phyloP scores from a whole-genome alignment of 208 protist genomes.

The Trypanosoma grayi region DNA sequence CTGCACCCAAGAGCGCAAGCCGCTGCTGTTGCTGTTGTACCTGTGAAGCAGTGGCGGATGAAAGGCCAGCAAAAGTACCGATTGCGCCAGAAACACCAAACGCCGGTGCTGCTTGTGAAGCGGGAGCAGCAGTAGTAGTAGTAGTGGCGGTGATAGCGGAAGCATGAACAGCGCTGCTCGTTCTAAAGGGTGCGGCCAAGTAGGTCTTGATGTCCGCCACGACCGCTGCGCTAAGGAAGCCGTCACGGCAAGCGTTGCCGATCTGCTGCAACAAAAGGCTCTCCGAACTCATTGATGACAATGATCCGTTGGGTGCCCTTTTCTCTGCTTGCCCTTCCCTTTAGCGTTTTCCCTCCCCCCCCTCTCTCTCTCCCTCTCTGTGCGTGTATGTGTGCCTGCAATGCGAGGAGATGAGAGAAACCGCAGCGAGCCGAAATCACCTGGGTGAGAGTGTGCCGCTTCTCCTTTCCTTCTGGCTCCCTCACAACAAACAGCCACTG shows the following conservation, averaged over 20 bases:
- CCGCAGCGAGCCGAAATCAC: background rate
- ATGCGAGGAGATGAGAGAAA: background rate
- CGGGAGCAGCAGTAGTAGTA: background rate
- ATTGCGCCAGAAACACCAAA: background rate
- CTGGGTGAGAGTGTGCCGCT: background rate
- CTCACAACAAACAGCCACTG: slow-evolving; percentile 10
- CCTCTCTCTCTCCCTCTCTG: background rate
- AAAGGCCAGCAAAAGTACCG: slow-evolving; percentile 12
- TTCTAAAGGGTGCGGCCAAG: slow-evolving; percentile 40
- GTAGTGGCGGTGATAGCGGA: background rate
- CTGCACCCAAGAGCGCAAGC: slow-evolving; percentile 9
- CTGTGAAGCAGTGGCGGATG: background rate
- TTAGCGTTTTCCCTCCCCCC: background rate
- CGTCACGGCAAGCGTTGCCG: slow-evolving; percentile 22
- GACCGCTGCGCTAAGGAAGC: slow-evolving; percentile 29
- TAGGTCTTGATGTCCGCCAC: slow-evolving; percentile 40
- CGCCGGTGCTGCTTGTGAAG: background rate
- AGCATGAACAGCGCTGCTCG: slow-evolving; percentile 12
- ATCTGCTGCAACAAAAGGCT: slow-evolving; percentile 20
- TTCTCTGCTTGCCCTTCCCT: background rate
- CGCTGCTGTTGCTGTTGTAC: slow-evolving; percentile 16
- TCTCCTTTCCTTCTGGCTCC: too few species aligned
- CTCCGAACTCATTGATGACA: slow-evolving; percentile 10
- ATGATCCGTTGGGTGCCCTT: background rate
- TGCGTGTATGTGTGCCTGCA: background rate